These are phyloP conservation scores for Vitis hybrid DNA, from an alignment of 177 flowering plant genomes.

Conservation along the genomic window DNA sequence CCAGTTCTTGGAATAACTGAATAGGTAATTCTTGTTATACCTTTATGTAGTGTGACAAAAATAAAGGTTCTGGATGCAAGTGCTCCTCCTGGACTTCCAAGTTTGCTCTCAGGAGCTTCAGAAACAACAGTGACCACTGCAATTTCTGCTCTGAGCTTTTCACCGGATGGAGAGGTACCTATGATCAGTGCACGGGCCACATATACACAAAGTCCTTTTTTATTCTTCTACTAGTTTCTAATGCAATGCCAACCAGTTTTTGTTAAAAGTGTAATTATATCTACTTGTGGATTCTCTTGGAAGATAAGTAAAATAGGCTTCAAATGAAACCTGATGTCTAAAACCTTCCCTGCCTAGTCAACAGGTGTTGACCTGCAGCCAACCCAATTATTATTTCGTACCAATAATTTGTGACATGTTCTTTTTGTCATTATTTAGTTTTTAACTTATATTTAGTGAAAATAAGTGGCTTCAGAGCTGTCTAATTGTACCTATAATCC, in stretches of 20 bases:
- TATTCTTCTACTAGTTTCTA: neutral
- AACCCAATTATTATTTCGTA: too few relatives aligned
- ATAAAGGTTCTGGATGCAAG: slow-evolving; percentile 94
- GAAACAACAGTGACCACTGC: slow-evolving; percentile 49
- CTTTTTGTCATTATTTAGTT: too few relatives aligned
- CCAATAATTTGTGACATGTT: too few relatives aligned
- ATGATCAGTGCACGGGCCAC: neutral
- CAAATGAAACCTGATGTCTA: neutral
- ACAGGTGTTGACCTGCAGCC: neutral
- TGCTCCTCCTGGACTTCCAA: slow-evolving; percentile 94
- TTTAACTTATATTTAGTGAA: too few relatives aligned
- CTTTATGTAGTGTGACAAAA: slow-evolving; percentile 55
- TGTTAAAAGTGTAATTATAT: neutral
- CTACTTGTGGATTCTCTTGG: slow-evolving; percentile 1
- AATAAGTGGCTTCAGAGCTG: too few relatives aligned
- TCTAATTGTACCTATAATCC: too few relatives aligned
- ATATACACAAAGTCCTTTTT: neutral
- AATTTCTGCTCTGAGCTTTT: slow-evolving; percentile 86
- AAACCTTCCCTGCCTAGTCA: neutral
- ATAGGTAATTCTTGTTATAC: slow-evolving; percentile 1
- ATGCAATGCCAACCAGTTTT: slow-evolving; percentile 3
- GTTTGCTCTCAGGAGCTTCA: slow-evolving; percentile 63
- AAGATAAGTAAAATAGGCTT: neutral
- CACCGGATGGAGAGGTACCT: slow-evolving; percentile 97
- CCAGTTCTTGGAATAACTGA: neutral